Conservation (phyloP, 2,329 filamentous ascomycete species). For the Stachybotrys echinatus region DNA sequence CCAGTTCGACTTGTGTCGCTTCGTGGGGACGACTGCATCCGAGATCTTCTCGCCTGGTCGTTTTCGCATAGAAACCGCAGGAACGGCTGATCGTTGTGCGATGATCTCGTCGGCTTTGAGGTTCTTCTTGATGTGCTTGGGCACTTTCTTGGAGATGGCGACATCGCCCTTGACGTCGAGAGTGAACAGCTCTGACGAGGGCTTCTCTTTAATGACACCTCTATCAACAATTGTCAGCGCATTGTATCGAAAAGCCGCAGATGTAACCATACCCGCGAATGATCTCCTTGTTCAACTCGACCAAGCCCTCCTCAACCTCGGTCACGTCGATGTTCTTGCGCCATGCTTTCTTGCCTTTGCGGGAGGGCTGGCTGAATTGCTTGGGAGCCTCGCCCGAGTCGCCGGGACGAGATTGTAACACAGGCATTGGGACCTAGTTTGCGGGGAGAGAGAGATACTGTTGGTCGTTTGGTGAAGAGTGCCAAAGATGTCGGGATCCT, state of each 20-base stretch:
- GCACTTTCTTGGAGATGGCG: conserved; percentile 57
- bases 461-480: conserved; percentile 5
- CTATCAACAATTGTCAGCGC: conserved; percentile 37
- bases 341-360: conserved; percentile 99
- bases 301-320: conserved; percentile 76
- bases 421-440: conserved; percentile 41
- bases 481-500: conserved; percentile 4
- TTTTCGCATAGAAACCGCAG: conserved; percentile 74
- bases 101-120: conserved; percentile 93
- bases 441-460: not conserved
- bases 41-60: conserved; percentile 63
- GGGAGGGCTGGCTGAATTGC: conserved; percentile 81
- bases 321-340: conserved; percentile 95
- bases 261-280: conserved; percentile 66
- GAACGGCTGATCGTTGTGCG: conserved; percentile 73
- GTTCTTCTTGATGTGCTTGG: conserved; percentile 65
- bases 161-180: conserved; percentile 71
- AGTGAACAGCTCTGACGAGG: conserved; percentile 77
- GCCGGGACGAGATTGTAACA: conserved; percentile 38
- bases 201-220: conserved; percentile 79
- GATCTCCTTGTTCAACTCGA: conserved; percentile 81
- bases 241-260: not conserved
- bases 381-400: conserved; percentile 59
- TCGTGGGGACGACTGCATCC: conserved; percentile 67
- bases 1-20: conserved; percentile 72